Base-by-base conservation (phyloP, 1,284 basidiomycete species). In the Pulveroboletus sp. region DNA sequence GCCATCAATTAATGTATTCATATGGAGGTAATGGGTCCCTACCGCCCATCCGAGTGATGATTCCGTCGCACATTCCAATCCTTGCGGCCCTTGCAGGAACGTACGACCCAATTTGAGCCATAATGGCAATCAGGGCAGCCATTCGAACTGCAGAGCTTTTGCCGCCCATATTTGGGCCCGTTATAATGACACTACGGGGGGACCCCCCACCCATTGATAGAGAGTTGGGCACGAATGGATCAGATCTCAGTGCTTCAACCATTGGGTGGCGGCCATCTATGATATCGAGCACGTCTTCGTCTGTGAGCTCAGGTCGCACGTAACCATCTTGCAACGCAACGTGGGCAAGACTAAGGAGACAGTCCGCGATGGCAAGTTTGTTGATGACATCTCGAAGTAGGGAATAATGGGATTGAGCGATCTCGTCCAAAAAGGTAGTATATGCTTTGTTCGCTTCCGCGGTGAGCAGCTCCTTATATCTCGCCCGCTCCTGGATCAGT, bases 1-100 rank as follows among this genome's bases (percentile, higher is more conserved):
- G 11, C 10, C 6, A 26, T 70, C 14, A 59, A 45, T 38, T 24
- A 42, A 43, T 43, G 17, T 44, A 54, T 43, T 40, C 45, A 28
- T 50, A 58, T 4, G 39, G 42, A 49, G 43, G 29, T 6, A 14
- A 40, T 5, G 9, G 2, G 31, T 17, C 65, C 79, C 58, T 63
- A 84, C 88, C 89, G 65, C 86, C 92, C 93, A 94, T 93, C 49
- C 94, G 79, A 1, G 94, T 96, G 22, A 92, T 80, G 15, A 98
- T 85, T 0, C 87, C 86, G 69, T 98, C 96, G 53, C 94, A 80
- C 45, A 95, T 76, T 8, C 89, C 84, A 43, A 98, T 72, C 57
- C 74, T 85, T 43, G 91, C 90, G 0, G 82, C 80, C 12, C 75
- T 70, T 0, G 94, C 94, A 9, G 96, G 87, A 5, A 91, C 86